Percentiles rank a stretch among this genome's conserved stretches.
Conservation (phyloP, 2,329 filamentous ascomycete species). For the Claviceps monticola region DNA sequence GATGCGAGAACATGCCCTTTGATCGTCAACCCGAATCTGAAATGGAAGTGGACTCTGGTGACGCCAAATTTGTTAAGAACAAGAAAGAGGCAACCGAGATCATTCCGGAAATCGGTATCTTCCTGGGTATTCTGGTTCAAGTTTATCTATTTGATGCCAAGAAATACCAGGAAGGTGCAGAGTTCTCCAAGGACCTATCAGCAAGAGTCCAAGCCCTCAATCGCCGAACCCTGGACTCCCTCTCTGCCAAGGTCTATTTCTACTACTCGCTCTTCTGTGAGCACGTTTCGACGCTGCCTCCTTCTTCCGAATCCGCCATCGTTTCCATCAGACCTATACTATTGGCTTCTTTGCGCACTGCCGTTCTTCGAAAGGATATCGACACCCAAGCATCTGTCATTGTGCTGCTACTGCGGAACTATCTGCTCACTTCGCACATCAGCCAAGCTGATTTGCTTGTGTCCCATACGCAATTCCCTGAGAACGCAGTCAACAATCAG, state of each 20-base stretch:
- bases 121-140: constrained; percentile 74
- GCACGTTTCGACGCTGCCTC: constrained; percentile 73
- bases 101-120: constrained; percentile 77
- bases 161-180: constrained; percentile 62
- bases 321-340: constrained; percentile 77
- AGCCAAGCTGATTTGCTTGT: constrained; percentile 91
- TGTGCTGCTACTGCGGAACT: constrained; percentile 87
- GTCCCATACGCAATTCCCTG: constrained; percentile 88
- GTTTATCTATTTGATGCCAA: constrained; percentile 82
- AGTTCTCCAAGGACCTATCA: constrained; percentile 73
- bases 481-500: constrained; percentile 93
- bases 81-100: constrained; percentile 55
- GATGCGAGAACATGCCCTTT: constrained; percentile 50
- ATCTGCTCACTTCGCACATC: constrained; percentile 91
- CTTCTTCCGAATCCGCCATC: constrained; percentile 76
- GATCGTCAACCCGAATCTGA: constrained; percentile 43
- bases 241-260: constrained; percentile 93
- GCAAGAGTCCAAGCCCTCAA: constrained; percentile 81
- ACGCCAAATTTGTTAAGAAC: constrained; percentile 41
- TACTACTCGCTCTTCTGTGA: constrained; percentile 96
- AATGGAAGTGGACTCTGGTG: constrained; percentile 59
- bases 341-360: constrained; percentile 77
- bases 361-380: constrained; percentile 91
- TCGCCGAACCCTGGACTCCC: constrained; percentile 82
- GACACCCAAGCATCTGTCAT: constrained; percentile 97